These are phyloP conservation scores for Penstemon newberryi DNA, from an alignment of 257 asterid species.

Conservation along the genomic window DNA sequence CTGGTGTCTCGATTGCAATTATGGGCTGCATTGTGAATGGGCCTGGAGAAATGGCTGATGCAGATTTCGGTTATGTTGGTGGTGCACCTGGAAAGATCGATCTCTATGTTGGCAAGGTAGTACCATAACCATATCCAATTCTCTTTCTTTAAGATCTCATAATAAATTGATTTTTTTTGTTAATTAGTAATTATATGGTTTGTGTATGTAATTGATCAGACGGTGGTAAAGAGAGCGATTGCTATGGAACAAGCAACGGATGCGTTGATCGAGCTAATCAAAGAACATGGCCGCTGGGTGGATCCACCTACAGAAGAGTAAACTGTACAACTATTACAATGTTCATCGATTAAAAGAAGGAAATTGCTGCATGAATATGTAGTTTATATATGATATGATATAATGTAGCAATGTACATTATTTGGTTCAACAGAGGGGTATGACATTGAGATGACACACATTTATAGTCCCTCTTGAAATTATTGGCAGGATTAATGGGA, in stretches of 20 bases:
- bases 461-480: neutral
- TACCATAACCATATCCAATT: neutral
- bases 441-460: neutral
- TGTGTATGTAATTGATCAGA: slow-evolving; percentile 35
- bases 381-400: too few relatives aligned
- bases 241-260: slow-evolving; percentile 81
- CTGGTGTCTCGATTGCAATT: slow-evolving; percentile 98
- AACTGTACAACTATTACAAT: neutral
- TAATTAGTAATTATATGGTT: neutral
- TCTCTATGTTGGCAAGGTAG: slow-evolving; percentile 97
- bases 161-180: neutral
- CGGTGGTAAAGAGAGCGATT: slow-evolving; percentile 71
- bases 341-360: neutral
- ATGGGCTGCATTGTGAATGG: slow-evolving; percentile 99
- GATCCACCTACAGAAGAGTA: slow-evolving; percentile 75
- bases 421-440: too few relatives aligned
- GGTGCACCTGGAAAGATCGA: slow-evolving; percentile 99
- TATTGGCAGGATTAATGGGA: neutral
- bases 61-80: slow-evolving; percentile 98
- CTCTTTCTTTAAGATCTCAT: neutral
- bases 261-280: slow-evolving; percentile 78
- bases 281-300: slow-evolving; percentile 83
- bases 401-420: too few relatives aligned
- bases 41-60: slow-evolving; percentile 99
- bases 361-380: neutral